Base-by-base conservation (phyloP, 1,284 basidiomycete species). In the Puccinia hordei region DNA sequence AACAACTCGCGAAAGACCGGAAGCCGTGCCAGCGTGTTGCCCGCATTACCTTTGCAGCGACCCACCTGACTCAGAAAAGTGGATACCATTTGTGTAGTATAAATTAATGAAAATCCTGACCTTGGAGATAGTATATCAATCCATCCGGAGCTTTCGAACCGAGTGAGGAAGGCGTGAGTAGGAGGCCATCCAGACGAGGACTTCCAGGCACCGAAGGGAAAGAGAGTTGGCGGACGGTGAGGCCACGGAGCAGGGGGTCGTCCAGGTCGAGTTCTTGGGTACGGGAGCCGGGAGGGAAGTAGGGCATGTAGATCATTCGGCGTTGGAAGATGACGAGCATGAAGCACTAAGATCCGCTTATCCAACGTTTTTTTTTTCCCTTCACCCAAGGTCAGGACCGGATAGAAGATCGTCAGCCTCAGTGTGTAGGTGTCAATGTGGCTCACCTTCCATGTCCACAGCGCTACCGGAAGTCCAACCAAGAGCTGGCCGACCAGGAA, bases 81-180 rank as follows among this genome's bases (percentile, higher is more conserved):
- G n/a, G 30, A 35, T n/a, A 59, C 3, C 17, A 24, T 57, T 19
- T 15, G 35, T 2, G n/a, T 2, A 55, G n/a, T 22, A 33, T 51
- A 53, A 30, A 19, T 15, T 30, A 57, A 12, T 9, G 24, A 33
- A 41, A 30, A 12, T 13, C 15, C 19, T 22, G 15, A 73, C 72
- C 72, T 73, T 73, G 72, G 41, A 73, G 72, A 57, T 73, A 73
- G 27, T 24, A 73, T 9, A 73, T 59, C n/a, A 73, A 15, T 5
- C 53, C 72, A 33, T 73, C 72, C 8, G 33, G 53, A 1, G 41
- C 13, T 3, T 15, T 4, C 61, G 10, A 19, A 4, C 41, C 22
- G 10, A 15, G 41, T 5, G 66, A 38, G 9, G 35, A 22, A 10
- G 66, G 46, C 27, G 38, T 6, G n/a, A 68, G 22, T 1, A 68